Base-by-base conservation (phyloP, 2,329 filamentous ascomycete genomes). In the Sporothrix curviconia region DNA sequence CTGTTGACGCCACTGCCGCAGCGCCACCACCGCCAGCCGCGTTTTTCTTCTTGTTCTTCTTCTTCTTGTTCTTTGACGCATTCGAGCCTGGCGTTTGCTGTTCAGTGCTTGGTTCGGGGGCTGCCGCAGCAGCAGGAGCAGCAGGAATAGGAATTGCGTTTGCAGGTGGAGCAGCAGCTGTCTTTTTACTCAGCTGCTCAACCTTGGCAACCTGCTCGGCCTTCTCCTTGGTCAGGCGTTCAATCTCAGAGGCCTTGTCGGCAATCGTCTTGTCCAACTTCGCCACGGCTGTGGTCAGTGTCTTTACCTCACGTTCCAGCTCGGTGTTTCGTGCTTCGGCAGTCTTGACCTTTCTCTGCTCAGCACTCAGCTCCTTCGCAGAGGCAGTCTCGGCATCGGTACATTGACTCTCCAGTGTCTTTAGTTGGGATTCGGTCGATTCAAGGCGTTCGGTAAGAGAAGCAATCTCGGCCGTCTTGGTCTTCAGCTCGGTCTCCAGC, bases 41-140 rank as follows among this genome's bases (percentile, higher is more conserved):
- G 62, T 81, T 83, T 32, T 78, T 81, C 17, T 82, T 83, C 76
- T 92, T 92, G 80, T 95, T 96, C 76, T 92, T 95, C 69, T 89
- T 89, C 63, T 91, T 95, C 71, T 89, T 92, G 72, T 90, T 95
- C 73, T 91, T 92, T 59, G 79, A 81, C 60, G 61, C 51, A 1
- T 57, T 42, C 14, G 58, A 59, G 19, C 57, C 50, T 5, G 22
- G 22, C 17, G 39, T 11, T 17, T 57, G 49, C 2, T 46, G 53
- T 8, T 46, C 28, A 24, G 53, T 37, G 25, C 64, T 60, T 30
- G 63, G 56, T 7, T 61, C 52, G 6, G 57, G 32, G 14, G 32
- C 22, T 12, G 39, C 51, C 9, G 61, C 54, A 22, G 63, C 50
- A 9, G 62, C 37, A 17, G 62, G 51, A 3, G 49, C 11, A 2